Percentiles rank a stretch among this genome's conserved stretches.
phyloP scores from a whole-genome alignment of 495 filamentous ascomycete species.

The Tuber umbilicatum region DNA sequence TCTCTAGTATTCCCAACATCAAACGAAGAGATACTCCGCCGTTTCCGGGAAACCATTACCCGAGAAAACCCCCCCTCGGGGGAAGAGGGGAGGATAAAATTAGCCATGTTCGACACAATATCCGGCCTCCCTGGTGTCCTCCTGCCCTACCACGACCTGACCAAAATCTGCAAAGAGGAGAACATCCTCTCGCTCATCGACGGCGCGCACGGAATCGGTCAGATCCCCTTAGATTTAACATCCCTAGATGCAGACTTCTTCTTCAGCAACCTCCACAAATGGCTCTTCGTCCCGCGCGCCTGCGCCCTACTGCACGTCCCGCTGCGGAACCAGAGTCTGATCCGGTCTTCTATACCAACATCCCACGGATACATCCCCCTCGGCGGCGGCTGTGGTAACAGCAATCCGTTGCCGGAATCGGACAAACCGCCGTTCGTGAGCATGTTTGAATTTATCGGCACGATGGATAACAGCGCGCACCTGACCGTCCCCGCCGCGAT shows the following conservation, averaged over 20 bases:
- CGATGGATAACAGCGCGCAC: slow-evolving; percentile 63
- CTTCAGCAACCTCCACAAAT: slow-evolving; percentile 81
- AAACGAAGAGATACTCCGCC: background rate
- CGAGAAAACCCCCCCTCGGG: background rate
- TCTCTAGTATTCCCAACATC: too few relatives aligned
- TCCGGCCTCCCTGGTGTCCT: too few relatives aligned
- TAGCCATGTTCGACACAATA: too few relatives aligned
- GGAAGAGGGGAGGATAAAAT: too few relatives aligned
- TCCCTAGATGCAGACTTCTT: slow-evolving; percentile 73
- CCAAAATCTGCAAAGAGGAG: slow-evolving; percentile 42
- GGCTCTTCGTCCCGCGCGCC: slow-evolving; percentile 71
- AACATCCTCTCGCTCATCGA: slow-evolving; percentile 40
- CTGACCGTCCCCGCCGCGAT: slow-evolving; percentile 59
- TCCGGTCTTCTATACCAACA: slow-evolving; percentile 71
- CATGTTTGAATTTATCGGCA: slow-evolving; percentile 73
- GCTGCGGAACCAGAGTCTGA: slow-evolving; percentile 60
- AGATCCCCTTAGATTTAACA: slow-evolving; percentile 61
- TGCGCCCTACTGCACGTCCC: slow-evolving; percentile 40
- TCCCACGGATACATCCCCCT: slow-evolving; percentile 51
- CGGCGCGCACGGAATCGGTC: slow-evolving; percentile 46
- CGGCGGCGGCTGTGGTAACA: background rate
- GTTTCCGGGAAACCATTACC: slow-evolving; percentile 19
- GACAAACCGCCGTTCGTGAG: slow-evolving; percentile 50
- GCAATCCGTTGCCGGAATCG: background rate
- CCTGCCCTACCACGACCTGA: too few relatives aligned